These are phyloP conservation scores for Acanthamoeba royreba DNA, from an alignment of 208 protist genomes.

Conservation along the genomic window DNA sequence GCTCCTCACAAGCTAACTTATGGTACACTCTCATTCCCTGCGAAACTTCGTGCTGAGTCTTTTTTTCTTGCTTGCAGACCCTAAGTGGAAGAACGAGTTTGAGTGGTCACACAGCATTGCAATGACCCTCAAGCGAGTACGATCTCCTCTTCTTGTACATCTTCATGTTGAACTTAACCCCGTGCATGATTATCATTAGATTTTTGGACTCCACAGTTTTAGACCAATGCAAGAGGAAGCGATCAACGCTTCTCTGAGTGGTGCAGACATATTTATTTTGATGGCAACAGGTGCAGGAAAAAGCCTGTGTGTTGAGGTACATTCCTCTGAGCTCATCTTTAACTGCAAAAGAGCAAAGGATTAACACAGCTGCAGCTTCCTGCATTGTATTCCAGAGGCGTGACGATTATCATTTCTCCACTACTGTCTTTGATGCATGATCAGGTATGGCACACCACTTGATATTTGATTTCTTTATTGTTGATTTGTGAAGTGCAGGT, in stretches of 20 bases:
- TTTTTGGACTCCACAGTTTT: neutral
- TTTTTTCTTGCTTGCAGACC: too few species aligned
- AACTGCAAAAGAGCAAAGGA: too few species aligned
- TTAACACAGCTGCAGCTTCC: neutral
- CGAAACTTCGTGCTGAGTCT: too few species aligned
- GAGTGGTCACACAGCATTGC: too few species aligned
- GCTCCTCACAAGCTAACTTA: too few species aligned
- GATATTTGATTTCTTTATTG: neutral
- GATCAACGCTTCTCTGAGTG: constrained; percentile 25
- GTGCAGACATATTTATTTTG: constrained; percentile 58
- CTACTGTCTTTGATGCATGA: neutral
- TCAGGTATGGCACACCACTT: neutral
- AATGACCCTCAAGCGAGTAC: too few species aligned
- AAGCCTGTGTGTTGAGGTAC: constrained; percentile 68
- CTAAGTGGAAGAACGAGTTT: too few species aligned
- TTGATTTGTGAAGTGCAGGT: neutral
- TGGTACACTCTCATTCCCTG: too few species aligned
- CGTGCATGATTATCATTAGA: neutral
- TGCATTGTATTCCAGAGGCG: neutral
- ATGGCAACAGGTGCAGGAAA: constrained; percentile 75
- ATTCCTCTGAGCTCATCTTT: neutral
- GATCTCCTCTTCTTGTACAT: too few species aligned
- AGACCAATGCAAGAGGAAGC: neutral
- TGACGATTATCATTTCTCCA: neutral
- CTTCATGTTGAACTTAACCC: too few species aligned